A percentile compares a stretch with the other conserved stretches of the same genome.
Evolutionary conservation across 176 grass and related monocot genomes (phyloP).

Genomic region (Alloteropsis semialata): DNA sequence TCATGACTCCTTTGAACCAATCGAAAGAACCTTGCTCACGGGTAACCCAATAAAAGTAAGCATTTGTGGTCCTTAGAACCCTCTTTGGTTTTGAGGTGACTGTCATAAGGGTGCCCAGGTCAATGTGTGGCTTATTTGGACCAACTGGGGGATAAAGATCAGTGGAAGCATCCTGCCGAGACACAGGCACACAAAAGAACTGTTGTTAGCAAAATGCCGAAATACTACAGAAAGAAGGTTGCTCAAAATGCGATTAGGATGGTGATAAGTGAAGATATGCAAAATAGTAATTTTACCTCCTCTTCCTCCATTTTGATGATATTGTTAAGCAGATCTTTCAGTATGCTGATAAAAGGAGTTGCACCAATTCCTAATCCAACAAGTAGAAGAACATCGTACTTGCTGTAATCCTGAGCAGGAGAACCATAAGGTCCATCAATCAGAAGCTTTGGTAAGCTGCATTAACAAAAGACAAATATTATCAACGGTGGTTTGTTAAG

Average conservation of each 20-base stretch:
- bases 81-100: constrained; percentile 63
- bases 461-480: constrained; percentile 17
- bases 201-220: background rate
- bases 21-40: constrained; percentile 98
- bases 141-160: constrained; percentile 75
- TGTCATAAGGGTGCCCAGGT: constrained; percentile 79
- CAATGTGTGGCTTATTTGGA: constrained; percentile 68
- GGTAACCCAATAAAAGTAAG: constrained; percentile 99
- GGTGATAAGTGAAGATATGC: background rate
- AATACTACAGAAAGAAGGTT: constrained; percentile 5
- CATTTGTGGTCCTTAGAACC: constrained; percentile 84
- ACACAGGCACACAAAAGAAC: background rate
- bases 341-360: constrained; percentile 98
- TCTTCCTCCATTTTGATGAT: constrained; percentile 94
- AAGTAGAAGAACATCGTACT: constrained; percentile 95
- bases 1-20: constrained; percentile 99
- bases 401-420: constrained; percentile 92
- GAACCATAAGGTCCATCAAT: constrained; percentile 97
- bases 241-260: constrained; percentile 1
- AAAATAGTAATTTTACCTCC: constrained; percentile 49
- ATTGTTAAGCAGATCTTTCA: constrained; percentile 98
- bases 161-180: constrained; percentile 62
- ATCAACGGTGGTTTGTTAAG: constrained; percentile 10
- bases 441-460: constrained; percentile 94
- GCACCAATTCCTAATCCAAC: constrained; percentile 98